These are phyloP conservation scores for Cryptomeria japonica DNA, from an alignment of 75 land plant species.

Conservation along the genomic window DNA sequence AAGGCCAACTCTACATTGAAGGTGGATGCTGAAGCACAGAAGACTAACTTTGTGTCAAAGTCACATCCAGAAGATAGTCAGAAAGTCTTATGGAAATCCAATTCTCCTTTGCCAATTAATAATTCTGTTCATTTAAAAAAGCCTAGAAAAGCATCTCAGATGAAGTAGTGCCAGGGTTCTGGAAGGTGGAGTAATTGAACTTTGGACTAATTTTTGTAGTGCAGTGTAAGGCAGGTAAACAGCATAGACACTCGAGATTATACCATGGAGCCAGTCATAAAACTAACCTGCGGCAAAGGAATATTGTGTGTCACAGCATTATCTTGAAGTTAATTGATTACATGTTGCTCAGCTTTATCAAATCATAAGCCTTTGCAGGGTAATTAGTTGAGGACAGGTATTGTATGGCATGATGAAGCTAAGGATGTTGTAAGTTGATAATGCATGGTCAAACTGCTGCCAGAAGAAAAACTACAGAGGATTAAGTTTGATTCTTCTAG, in stretches of 20 bases:
- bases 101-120: not conserved
- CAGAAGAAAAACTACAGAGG: too few relatives aligned
- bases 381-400: not conserved
- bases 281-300: not conserved
- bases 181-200: not conserved
- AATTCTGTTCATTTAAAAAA: not conserved
- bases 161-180: not conserved
- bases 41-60: not conserved
- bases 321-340: not conserved
- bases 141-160: not conserved
- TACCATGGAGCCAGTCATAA: not conserved
- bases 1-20: not conserved
- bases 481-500: not conserved
- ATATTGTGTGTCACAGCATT: not conserved
- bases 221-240: not conserved
- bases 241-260: not conserved
- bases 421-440: not conserved
- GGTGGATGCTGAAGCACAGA: not conserved
- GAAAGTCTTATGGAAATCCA: not conserved
- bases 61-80: not conserved
- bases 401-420: not conserved
- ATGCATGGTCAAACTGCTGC: too few relatives aligned
- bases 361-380: not conserved
- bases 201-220: not conserved
- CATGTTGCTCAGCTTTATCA: not conserved